Base-by-base conservation (phyloP, 1,284 basidiomycete species). In the Mycosarcoma maydis region DNA sequence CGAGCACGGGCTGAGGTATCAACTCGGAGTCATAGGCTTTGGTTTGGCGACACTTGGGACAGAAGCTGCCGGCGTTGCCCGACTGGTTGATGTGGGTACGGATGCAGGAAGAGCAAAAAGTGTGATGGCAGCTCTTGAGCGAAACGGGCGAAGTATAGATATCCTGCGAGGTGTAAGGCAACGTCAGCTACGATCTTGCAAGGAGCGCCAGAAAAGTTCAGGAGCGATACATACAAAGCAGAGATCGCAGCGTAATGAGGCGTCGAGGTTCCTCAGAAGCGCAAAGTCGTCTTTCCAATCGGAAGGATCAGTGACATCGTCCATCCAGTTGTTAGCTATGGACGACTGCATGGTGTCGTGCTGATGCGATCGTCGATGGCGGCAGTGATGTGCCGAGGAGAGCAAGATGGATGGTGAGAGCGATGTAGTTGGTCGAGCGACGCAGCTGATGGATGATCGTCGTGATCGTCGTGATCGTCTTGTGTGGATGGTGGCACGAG, bases 61-160 rank as follows among this genome's bases (percentile, higher is more conserved):
- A 80, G 55, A 76, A 75, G 24, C 62, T 46, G 11, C 78, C 74
- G 22, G 40, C 45, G 26, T 62, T 72, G 22, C 75, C 72, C 3
- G 76, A 60, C 49, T 80, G 77, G 38, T 80, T 80, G 64, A 80
- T 79, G 41, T 76, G 73, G 13, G 64, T 76, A 17, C 78, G 77
- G 13, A 80, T 77, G 52, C 78, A 80, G 11, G 56, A 51, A 13
- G 77, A 79, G 72, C 78, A 80, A 39, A 78, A 80, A 13, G 72
- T 54, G 42, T 80, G 78, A 19, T 58, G 36, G 43, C 78, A 80
- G 48, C 71, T 75, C 40, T 69, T 71, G 37, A 80, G 45, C 11
- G 74, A 70, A 23, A 80, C 78, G 10, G 78, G 78, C 2, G 77
- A 77, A 0, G 66, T 69, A 48, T 72, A 76, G 27, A 80, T 75